phyloP scores from a whole-genome alignment of 805 yeast genomes.

The Zygotorulaspora sp. region DNA sequence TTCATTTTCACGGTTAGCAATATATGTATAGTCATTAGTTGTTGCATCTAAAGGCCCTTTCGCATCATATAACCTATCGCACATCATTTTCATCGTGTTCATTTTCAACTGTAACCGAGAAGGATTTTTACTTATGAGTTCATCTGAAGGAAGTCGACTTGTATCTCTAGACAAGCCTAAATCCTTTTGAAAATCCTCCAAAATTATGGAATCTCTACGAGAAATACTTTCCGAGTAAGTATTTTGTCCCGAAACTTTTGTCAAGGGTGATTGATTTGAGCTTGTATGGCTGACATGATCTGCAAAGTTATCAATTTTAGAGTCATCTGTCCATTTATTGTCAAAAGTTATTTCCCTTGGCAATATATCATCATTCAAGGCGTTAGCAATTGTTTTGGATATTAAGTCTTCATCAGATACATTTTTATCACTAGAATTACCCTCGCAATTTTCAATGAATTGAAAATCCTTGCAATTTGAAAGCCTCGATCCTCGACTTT shows the following conservation, averaged over 20 bases:
- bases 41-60: no score
- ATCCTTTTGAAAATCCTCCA: conserved; percentile 8
- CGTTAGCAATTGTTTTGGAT: conserved; percentile 9
- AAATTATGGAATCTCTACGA: conserved; percentile 5
- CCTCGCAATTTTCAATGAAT: neutral
- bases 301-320: neutral
- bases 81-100: conserved; percentile 9
- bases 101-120: conserved; percentile 12
- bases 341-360: conserved; percentile 14
- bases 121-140: neutral
- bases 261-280: conserved; percentile 20
- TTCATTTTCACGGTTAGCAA: neutral
- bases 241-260: conserved; percentile 5
- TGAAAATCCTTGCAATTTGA: neutral
- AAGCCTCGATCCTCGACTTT: neutral
- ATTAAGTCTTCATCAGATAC: conserved; percentile 1
- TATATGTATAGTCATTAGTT: neutral
- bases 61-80: conserved; percentile 4
- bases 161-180: neutral
- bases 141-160: neutral
- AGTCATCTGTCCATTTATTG: conserved; percentile 14
- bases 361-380: conserved; percentile 19
- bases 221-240: neutral
- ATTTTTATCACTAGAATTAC: neutral
- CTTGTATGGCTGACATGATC: conserved; percentile 10